Evolutionary conservation across 2,329 filamentous ascomycete species (phyloP).

Genomic region (Lecanicillium sp.): DNA sequence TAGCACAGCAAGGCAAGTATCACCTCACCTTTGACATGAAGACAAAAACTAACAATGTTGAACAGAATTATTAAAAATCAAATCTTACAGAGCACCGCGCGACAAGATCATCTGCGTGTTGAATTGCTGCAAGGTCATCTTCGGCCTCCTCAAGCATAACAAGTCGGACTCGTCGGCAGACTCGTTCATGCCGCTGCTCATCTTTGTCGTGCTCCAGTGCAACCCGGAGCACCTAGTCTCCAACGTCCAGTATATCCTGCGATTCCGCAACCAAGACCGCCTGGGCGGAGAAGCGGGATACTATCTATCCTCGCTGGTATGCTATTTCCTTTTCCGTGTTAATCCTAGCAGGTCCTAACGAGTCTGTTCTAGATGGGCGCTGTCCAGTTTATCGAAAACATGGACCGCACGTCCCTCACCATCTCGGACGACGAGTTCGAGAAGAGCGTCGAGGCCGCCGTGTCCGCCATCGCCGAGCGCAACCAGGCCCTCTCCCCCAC

Average conservation of each 20-base stretch:
- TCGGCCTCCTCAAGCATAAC: constrained; percentile 85
- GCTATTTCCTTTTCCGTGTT: constrained; percentile 21
- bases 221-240: constrained; percentile 94
- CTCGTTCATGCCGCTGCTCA: constrained; percentile 89
- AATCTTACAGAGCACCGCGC: constrained; percentile 89
- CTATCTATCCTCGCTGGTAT: constrained; percentile 86
- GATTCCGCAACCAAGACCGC: constrained; percentile 96
- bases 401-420: constrained; percentile 89
- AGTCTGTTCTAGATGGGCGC: constrained; percentile 64
- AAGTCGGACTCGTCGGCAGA: constrained; percentile 94
- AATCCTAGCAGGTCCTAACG: background rate
- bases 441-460: constrained; percentile 89
- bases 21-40: background rate
- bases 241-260: constrained; percentile 95
- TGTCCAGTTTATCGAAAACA: constrained; percentile 92
- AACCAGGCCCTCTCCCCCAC: constrained; percentile 54
- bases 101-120: constrained; percentile 98
- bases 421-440: constrained; percentile 96
- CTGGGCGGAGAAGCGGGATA: constrained; percentile 96
- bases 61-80: constrained; percentile 87
- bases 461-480: constrained; percentile 90
- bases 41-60: constrained; percentile 15
- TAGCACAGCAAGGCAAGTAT: constrained; percentile 73
- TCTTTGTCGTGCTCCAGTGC: constrained; percentile 90
- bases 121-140: constrained; percentile 99